Conservation (phyloP, 1,284 basidiomycete species). For the Apiotrichum domesticum region DNA sequence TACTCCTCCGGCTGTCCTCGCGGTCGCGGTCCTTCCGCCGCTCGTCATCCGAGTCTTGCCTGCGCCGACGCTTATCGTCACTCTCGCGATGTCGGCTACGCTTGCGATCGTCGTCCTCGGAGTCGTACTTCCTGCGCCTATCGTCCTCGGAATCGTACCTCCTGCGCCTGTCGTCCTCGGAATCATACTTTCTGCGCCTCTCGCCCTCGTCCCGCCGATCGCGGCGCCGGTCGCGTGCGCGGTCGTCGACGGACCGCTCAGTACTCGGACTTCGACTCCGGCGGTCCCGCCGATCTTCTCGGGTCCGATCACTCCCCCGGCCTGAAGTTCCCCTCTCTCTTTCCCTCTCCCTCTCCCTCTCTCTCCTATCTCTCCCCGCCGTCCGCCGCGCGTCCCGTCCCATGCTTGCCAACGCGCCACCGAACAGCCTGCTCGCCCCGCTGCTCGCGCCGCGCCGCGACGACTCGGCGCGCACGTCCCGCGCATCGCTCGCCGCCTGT, state of each 20-base stretch:
- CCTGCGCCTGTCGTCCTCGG: background rate
- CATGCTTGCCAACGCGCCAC: conserved; percentile 31
- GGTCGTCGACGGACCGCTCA: background rate
- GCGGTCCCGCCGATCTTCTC: background rate
- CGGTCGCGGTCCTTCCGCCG: background rate
- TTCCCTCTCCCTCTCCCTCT: background rate
- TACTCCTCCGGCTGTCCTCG: background rate
- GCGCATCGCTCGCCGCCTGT: conserved; percentile 61
- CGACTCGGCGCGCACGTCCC: background rate
- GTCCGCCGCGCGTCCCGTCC: conserved; percentile 1
- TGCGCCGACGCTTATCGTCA: background rate
- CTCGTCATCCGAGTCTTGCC: background rate
- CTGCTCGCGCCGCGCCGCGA: background rate
- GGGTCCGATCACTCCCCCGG: background rate
- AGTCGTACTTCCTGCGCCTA: background rate
- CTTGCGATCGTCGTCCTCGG: conserved; percentile 1
- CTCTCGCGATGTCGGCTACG: background rate
- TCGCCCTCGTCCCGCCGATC: background rate
- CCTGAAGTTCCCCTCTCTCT: too few species aligned
- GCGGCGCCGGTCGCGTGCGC: background rate
- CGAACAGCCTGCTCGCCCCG: conserved; percentile 31
- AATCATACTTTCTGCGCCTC: background rate
- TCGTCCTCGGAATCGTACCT: background rate
- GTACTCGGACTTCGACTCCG: background rate
- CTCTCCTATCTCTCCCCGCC: background rate